These are phyloP conservation scores for Nannizzia gypsea DNA, from an alignment of 2,329 filamentous ascomycete genomes.

Conservation along the genomic window DNA sequence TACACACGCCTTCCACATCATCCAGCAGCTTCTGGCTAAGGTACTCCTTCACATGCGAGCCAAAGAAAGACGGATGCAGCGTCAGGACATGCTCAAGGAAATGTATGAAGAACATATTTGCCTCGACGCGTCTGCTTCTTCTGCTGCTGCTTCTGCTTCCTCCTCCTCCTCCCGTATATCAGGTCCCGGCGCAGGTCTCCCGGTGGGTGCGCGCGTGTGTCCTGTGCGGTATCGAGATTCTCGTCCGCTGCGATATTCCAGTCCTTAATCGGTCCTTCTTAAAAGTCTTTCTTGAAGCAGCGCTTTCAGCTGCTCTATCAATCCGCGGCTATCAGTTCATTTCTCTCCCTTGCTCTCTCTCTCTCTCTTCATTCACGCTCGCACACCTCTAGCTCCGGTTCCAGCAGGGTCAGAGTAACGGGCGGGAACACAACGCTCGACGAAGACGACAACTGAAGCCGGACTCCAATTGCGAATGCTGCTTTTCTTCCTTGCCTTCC, in stretches of 20 bases:
- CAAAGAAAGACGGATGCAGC: slow-evolving; percentile 94
- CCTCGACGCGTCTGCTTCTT: not conserved
- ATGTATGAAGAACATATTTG: slow-evolving; percentile 89
- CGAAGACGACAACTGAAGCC: not conserved
- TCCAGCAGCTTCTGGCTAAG: slow-evolving; percentile 80
- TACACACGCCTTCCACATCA: slow-evolving; percentile 91
- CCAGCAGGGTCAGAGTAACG: not conserved
- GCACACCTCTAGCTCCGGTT: not conserved
- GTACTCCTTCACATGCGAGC: slow-evolving; percentile 81
- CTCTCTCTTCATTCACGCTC: too few relatives aligned
- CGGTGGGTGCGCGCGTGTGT: not conserved
- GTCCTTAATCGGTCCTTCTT: not conserved
- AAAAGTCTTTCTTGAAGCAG: not conserved
- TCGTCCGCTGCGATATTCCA: not conserved
- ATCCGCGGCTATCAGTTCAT: not conserved
- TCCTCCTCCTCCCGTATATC: not conserved
- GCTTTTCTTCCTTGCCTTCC: too few relatives aligned
- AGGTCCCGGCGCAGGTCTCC: not conserved
- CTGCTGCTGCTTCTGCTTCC: too few relatives aligned
- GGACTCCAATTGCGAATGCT: too few relatives aligned
- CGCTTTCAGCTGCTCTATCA: not conserved
- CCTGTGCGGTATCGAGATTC: not conserved
- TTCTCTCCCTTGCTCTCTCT: too few relatives aligned
- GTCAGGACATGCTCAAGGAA: slow-evolving; percentile 91
- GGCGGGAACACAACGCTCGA: not conserved